phyloP scores from a whole-genome alignment of 768 basidiomycete species.

The Leccinum ochraceum region DNA sequence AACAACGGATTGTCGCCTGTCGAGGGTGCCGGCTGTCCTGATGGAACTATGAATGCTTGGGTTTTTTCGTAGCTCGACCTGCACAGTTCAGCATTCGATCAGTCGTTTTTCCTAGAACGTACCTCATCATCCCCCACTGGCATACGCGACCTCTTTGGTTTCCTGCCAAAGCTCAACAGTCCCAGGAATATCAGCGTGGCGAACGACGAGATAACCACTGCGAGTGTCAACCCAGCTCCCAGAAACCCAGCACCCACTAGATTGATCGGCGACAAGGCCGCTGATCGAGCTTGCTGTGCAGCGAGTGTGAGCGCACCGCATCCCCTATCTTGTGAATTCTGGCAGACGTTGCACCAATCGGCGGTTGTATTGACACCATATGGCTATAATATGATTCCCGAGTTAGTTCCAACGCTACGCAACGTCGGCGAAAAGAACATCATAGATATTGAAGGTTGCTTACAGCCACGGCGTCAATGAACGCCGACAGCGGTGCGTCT shows the following conservation, averaged over 20 bases:
- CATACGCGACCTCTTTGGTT: slow-evolving; percentile 3
- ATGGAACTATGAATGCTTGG: slow-evolving; percentile 12
- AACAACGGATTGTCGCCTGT: not conserved
- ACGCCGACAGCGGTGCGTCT: slow-evolving; percentile 56
- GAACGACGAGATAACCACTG: slow-evolving; percentile 40
- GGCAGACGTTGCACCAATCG: slow-evolving; percentile 61
- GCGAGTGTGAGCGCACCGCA: slow-evolving; percentile 48
- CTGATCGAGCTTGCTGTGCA: slow-evolving; percentile 30
- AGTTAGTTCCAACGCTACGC: not conserved
- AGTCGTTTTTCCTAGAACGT: slow-evolving; percentile 6
- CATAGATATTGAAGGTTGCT: slow-evolving; percentile 4
- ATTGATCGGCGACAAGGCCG: slow-evolving; percentile 41
- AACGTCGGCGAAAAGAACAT: not conserved
- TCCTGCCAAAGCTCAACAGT: slow-evolving; percentile 29
- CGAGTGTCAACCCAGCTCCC: slow-evolving; percentile 57
- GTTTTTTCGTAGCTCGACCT: slow-evolving; percentile 28
- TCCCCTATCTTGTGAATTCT: slow-evolving; percentile 56
- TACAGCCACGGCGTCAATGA: slow-evolving; percentile 45
- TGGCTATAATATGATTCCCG: slow-evolving; percentile 37
- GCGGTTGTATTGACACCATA: slow-evolving; percentile 51
- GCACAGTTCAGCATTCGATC: slow-evolving; percentile 4
- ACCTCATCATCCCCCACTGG: slow-evolving; percentile 19
- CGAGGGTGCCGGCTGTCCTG: not conserved
- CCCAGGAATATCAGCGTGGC: slow-evolving; percentile 44
- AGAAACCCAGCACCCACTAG: slow-evolving; percentile 68